These are phyloP conservation scores for Piloderma croceum DNA, from an alignment of 768 basidiomycete genomes.

Conservation along the genomic window DNA sequence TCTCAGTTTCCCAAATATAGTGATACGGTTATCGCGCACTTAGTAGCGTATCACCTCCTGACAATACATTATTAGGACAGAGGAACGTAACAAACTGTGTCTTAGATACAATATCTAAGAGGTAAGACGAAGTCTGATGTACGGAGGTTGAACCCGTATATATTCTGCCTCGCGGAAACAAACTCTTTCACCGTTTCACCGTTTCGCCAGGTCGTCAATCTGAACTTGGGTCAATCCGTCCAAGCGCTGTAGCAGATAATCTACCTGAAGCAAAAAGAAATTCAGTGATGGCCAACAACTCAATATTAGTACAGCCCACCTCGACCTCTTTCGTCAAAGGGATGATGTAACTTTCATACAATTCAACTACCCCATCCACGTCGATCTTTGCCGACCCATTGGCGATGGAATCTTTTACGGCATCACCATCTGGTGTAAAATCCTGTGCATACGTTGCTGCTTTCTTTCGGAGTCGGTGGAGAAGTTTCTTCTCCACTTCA, in stretches of 20 bases:
- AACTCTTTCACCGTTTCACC: constrained; percentile 8
- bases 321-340: constrained; percentile 98
- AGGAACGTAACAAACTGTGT: too few relatives aligned
- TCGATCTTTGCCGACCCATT: constrained; percentile 68
- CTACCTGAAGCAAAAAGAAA: constrained; percentile 53
- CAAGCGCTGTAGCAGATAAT: constrained; percentile 87
- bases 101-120: too few relatives aligned
- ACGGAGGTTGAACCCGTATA: too few relatives aligned
- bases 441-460: constrained; percentile 76
- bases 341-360: constrained; percentile 95
- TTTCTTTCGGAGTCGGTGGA: constrained; percentile 83
- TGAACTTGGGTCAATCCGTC: constrained; percentile 81
- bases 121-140: too few relatives aligned
- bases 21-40: too few relatives aligned
- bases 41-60: too few relatives aligned
- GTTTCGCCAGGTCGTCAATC: constrained; percentile 55
- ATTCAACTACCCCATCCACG: constrained; percentile 83
- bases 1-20: too few relatives aligned
- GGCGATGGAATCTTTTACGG: constrained; percentile 29
- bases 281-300: neutral
- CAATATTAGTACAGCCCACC: constrained; percentile 43
- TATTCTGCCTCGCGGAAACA: too few relatives aligned
- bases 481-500: constrained; percentile 82
- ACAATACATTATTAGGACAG: too few relatives aligned
- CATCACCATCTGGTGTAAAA: constrained; percentile 62